Evolutionary conservation across 164 flowering plant species (phyloP).

Genomic region (Stephania yunnanensis): DNA sequence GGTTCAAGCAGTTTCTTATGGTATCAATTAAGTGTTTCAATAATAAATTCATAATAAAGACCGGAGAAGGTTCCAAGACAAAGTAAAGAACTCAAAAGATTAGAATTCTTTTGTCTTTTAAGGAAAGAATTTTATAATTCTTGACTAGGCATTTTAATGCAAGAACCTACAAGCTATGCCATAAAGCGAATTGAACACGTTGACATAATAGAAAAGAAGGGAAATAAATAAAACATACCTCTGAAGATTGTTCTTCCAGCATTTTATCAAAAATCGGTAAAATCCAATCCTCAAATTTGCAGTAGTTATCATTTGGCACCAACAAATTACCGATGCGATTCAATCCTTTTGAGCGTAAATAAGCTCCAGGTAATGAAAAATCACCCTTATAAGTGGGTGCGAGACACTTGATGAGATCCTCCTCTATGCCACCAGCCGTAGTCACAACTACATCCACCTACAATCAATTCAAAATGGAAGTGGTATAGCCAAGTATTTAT

Average conservation of each 20-base stretch:
- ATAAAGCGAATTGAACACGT: neutral
- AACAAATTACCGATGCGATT: constrained; percentile 92
- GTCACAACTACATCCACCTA: constrained; percentile 97
- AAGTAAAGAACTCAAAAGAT: neutral
- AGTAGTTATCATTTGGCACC: constrained; percentile 96
- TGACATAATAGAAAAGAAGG: neutral
- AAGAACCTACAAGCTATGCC: neutral
- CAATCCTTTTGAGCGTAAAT: constrained; percentile 79
- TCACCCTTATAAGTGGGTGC: constrained; percentile 90
- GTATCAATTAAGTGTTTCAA: too few relatives aligned
- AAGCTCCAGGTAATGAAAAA: constrained; percentile 74
- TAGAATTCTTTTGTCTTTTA: too few relatives aligned
- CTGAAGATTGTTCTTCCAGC: constrained; percentile 69
- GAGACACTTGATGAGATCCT: constrained; percentile 93
- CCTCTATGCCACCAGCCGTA: constrained; percentile 95
- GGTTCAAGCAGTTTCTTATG: too few relatives aligned
- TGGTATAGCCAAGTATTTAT: neutral
- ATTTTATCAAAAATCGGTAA: constrained; percentile 83
- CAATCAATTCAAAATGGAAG: constrained; percentile 8
- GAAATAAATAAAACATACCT: constrained; percentile 41
- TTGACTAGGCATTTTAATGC: neutral
- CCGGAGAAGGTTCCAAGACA: neutral
- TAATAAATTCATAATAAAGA: neutral
- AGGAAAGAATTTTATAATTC: too few relatives aligned
- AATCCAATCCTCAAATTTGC: constrained; percentile 98